phyloP scores from a whole-genome alignment of 1,284 basidiomycete species.

The Ustilago curta region DNA sequence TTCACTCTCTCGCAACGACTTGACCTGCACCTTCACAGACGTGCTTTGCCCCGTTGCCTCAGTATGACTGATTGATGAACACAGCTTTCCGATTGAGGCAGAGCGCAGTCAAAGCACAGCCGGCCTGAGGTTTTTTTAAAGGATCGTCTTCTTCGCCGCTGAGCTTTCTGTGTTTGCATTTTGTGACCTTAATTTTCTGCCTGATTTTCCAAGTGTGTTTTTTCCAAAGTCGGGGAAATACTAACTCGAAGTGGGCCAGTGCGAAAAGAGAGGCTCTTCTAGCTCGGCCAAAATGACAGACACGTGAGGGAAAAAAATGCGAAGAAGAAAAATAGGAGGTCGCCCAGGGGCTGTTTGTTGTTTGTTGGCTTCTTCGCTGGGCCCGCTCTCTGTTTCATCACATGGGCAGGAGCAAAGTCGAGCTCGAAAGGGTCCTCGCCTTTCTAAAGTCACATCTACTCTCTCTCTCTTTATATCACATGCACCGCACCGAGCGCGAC shows the following conservation, averaged over 20 bases:
- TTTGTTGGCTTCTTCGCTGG: background rate
- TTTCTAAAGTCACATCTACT: slow-evolving; percentile 29
- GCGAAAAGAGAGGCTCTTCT: background rate
- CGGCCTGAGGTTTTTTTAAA: too few relatives aligned
- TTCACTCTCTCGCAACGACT: too few relatives aligned
- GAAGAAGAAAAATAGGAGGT: slow-evolving; percentile 27
- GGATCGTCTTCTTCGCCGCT: too few relatives aligned
- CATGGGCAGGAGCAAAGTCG: slow-evolving; percentile 4
- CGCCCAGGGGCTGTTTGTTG: slow-evolving; percentile 17
- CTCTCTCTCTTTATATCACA: slow-evolving; percentile 8
- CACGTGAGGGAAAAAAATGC: background rate
- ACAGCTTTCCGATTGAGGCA: too few relatives aligned
- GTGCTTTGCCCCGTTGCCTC: too few relatives aligned
- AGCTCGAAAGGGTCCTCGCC: slow-evolving; percentile 14
- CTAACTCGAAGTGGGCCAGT: background rate
- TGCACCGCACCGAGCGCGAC: background rate
- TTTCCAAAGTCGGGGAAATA: too few relatives aligned
- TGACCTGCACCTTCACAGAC: too few relatives aligned
- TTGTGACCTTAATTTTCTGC: slow-evolving; percentile 9
- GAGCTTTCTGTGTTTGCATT: background rate
- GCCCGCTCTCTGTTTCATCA: slow-evolving; percentile 6
- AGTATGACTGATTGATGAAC: too few relatives aligned
- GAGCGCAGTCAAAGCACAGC: too few relatives aligned
- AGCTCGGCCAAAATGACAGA: background rate
- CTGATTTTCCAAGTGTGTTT: background rate